phyloP scores from a whole-genome alignment of 495 filamentous ascomycete genomes.

The Lophiotrema nucula region DNA sequence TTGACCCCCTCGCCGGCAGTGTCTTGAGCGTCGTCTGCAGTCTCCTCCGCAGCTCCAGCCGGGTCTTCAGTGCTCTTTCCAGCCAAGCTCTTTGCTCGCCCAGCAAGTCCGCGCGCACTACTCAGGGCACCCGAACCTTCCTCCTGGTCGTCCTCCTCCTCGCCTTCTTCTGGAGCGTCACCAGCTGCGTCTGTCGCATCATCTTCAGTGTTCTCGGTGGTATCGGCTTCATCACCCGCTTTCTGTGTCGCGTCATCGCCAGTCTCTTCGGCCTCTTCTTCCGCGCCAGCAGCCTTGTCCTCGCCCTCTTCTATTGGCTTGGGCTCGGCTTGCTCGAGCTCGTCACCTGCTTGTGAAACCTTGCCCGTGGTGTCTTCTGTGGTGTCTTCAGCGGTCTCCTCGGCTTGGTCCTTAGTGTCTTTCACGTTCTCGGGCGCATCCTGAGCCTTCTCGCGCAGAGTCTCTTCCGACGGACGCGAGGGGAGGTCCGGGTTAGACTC shows the following conservation, averaged over 20 bases:
- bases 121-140: constrained; percentile 24
- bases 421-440: constrained; percentile 32
- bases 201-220: constrained; percentile 26
- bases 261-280: constrained; percentile 36
- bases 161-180: too few relatives aligned
- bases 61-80: constrained; percentile 26
- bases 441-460: constrained; percentile 18
- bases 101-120: constrained; percentile 38
- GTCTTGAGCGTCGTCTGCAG: constrained; percentile 27
- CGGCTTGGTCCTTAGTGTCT: constrained; percentile 33
- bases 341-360: constrained; percentile 37
- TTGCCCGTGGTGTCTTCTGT: constrained; percentile 35
- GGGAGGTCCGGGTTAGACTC: constrained; percentile 40
- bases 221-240: constrained; percentile 39
- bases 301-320: constrained; percentile 42
- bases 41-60: constrained; percentile 16
- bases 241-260: constrained; percentile 39
- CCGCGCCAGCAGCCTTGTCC: constrained; percentile 28
- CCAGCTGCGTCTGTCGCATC: constrained; percentile 28
- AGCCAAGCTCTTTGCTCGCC: constrained; percentile 34
- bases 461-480: constrained; percentile 34
- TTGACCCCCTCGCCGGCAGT: constrained; percentile 23
- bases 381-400: constrained; percentile 17
- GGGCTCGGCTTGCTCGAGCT: constrained; percentile 39
- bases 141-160: constrained; percentile 33